Evolutionary conservation across 495 filamentous ascomycete species (phyloP).

Genomic region (Penicillium cosmopolitanum): DNA sequence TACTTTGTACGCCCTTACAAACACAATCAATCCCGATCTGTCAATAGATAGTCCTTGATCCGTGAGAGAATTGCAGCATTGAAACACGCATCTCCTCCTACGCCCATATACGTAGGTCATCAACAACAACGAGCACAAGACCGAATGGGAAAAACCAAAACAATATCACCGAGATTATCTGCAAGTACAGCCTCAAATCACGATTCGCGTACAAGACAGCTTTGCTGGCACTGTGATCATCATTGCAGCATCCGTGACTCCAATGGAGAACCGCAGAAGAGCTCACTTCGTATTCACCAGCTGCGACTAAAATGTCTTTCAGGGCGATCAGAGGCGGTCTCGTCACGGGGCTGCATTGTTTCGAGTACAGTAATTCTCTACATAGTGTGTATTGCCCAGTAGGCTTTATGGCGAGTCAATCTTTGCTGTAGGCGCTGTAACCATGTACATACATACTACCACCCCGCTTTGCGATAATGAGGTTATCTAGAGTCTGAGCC

Average conservation of each 20-base stretch:
- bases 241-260: not conserved
- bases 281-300: constrained; percentile 8
- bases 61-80: too few species aligned
- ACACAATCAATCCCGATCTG: not conserved
- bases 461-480: too few species aligned
- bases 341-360: too few species aligned
- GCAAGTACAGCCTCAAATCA: constrained; percentile 1
- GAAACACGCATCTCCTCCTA: too few species aligned
- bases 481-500: not conserved
- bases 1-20: not conserved
- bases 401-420: too few species aligned
- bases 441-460: too few species aligned
- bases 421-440: too few species aligned
- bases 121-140: not conserved
- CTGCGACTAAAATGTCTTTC: constrained; percentile 21
- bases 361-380: too few species aligned
- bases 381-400: too few species aligned
- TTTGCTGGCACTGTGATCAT: not conserved
- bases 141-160: constrained; percentile 1
- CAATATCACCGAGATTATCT: not conserved
- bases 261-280: constrained; percentile 6
- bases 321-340: not conserved
- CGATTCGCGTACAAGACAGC: not conserved
- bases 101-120: not conserved
- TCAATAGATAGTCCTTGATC: too few species aligned